Evolutionary conservation across 345 rosid species (phyloP).

Genomic region (Rhodomyrtus tomentosa): DNA sequence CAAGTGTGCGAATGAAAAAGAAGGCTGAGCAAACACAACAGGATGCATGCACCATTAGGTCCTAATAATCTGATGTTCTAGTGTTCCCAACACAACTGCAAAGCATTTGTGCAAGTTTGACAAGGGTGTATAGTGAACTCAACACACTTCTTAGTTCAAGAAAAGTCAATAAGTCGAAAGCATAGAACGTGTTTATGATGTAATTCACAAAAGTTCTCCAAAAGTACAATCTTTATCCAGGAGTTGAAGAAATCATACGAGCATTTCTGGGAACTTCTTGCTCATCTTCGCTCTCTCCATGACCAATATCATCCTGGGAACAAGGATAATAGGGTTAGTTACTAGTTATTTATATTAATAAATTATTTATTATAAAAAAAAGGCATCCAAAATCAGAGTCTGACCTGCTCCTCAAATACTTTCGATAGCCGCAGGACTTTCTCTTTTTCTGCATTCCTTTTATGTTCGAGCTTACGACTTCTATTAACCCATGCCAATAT

Average conservation of each 20-base stretch:
- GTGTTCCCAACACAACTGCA: neutral
- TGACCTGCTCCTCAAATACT: slow-evolving; percentile 88
- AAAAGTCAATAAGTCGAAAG: neutral
- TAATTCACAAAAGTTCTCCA: neutral
- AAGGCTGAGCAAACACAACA: neutral
- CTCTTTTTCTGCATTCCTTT: slow-evolving; percentile 58
- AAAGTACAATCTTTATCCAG: neutral
- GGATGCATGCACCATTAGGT: neutral
- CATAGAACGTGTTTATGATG: neutral
- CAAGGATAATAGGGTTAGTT: neutral
- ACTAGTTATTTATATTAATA: neutral
- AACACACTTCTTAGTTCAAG: neutral
- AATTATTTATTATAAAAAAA: neutral
- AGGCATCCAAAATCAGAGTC: neutral
- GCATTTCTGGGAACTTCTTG: slow-evolving; percentile 25
- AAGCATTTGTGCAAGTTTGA: neutral
- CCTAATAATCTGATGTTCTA: neutral
- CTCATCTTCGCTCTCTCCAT: slow-evolving; percentile 65
- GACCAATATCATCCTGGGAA: slow-evolving; percentile 63
- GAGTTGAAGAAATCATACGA: slow-evolving; percentile 23
- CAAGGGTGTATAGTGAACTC: neutral
- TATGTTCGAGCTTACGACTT: slow-evolving; percentile 73
- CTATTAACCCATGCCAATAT: slow-evolving; percentile 62
- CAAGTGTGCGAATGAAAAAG: neutral
- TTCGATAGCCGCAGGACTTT: slow-evolving; percentile 70